Base-by-base conservation (phyloP, 176 grass and related monocot species). In the Musa itinerans region DNA sequence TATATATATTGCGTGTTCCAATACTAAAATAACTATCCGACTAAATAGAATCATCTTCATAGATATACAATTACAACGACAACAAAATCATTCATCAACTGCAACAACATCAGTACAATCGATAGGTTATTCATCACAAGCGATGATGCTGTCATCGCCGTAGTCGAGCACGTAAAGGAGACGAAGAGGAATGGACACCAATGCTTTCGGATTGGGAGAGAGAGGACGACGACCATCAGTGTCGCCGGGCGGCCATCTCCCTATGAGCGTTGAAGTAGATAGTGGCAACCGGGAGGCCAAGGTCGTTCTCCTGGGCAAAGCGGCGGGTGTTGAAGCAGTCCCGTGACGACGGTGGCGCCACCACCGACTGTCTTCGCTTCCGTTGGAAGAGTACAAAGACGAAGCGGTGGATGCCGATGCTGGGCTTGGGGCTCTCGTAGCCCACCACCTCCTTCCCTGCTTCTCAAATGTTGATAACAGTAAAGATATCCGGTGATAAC, bases 401-500 rank as follows among this genome's bases (percentile, higher is more conserved):
- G 71, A 90, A 92, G 17, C 93, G 78, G 87, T 92, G 92, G 74
- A 96, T 96, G 12, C 78, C 78, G 12, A 80, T 58, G 27, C 43
- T 58, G 9, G 78, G 78, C 68, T 9, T 27, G 10, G 78, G 78
- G 20, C 78, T 70, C 78, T 72, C 69, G 69, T 80, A 73, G 43
- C 26, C 22, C 56, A 80, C 56, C 69, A 73, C 54, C 78, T 80
- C 78, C 43, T 62, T 49, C 5, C 78, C 78, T 80, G 78, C 19
- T 34, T 15, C 57, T 19, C 57, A 21, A 43, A 5, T 9, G 20
- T 4, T n/a, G n/a, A n/a, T n/a, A n/a, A n/a, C n/a, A n/a, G n/a
- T n/a, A n/a, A n/a, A n/a, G n/a, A n/a, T n/a, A n/a, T n/a, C n/a
- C n/a, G n/a, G n/a, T n/a, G n/a, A n/a, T n/a, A n/a, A n/a, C n/a